Evolutionary conservation across 1,139 yeast genomes (phyloP).

Genomic region (Scheffersomyces titani): DNA sequence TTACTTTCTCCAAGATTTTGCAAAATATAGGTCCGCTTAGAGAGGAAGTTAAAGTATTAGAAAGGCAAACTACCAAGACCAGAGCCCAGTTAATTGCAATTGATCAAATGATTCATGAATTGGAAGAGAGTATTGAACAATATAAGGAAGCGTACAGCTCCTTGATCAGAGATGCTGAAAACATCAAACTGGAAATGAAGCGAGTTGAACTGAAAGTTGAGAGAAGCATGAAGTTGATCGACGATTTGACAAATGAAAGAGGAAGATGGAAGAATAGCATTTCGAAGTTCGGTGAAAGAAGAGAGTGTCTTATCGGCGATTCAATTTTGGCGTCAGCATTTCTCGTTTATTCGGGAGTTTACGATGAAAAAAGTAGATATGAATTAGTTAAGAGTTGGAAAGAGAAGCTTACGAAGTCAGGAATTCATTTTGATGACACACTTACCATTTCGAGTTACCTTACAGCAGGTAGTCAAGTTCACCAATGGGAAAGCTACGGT

Average conservation of each 20-base stretch:
- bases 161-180: slow-evolving; percentile 76
- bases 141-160: slow-evolving; percentile 71
- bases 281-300: slow-evolving; percentile 47
- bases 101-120: slow-evolving; percentile 76
- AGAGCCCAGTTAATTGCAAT: slow-evolving; percentile 73
- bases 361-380: slow-evolving; percentile 55
- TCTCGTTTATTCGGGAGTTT: slow-evolving; percentile 60
- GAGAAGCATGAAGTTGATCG: slow-evolving; percentile 64
- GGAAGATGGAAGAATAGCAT: slow-evolving; percentile 73
- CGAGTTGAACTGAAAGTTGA: slow-evolving; percentile 60
- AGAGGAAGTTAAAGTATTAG: slow-evolving; percentile 62
- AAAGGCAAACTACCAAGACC: slow-evolving; percentile 61
- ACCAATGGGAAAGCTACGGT: slow-evolving; percentile 55
- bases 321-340: slow-evolving; percentile 64
- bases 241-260: slow-evolving; percentile 66
- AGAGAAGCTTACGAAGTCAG: slow-evolving; percentile 31
- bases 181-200: slow-evolving; percentile 69
- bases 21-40: slow-evolving; percentile 76
- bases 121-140: slow-evolving; percentile 65
- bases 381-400: slow-evolving; percentile 44
- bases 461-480: slow-evolving; percentile 39
- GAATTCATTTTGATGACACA: slow-evolving; percentile 44
- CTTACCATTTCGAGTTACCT: slow-evolving; percentile 37
- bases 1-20: slow-evolving; percentile 66
- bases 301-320: slow-evolving; percentile 61